A percentile compares a stretch with the other conserved stretches of the same genome.
Conservation (phyloP, 2,329 filamentous ascomycete species). For the Huntiella moniliformis region DNA sequence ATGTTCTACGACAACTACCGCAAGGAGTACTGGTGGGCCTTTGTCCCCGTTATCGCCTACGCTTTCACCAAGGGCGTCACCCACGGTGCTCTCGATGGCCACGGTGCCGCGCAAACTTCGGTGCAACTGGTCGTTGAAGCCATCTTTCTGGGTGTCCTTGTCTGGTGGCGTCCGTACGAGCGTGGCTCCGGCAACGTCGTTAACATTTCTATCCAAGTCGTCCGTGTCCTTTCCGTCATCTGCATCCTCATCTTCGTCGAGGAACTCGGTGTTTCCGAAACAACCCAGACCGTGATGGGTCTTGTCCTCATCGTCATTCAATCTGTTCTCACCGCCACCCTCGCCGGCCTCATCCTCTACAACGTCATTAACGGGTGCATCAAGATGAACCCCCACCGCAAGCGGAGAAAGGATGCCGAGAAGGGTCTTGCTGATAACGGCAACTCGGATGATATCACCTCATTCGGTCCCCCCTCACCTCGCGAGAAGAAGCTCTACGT, state of each 20-base stretch:
- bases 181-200: constrained; percentile 78
- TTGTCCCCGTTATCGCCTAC: constrained; percentile 76
- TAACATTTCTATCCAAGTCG: constrained; percentile 79
- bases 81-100: constrained; percentile 67
- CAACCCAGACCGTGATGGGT: constrained; percentile 83
- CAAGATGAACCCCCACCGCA: constrained; percentile 78
- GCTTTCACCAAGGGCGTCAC: constrained; percentile 77
- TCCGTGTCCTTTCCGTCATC: constrained; percentile 70
- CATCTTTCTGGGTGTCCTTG: constrained; percentile 56
- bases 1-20: constrained; percentile 95
- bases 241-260: constrained; percentile 91
- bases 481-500: constrained; percentile 22
- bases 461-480: constrained; percentile 71
- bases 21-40: constrained; percentile 92
- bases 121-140: constrained; percentile 67
- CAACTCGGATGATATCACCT: constrained; percentile 49
- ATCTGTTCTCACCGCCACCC: constrained; percentile 58
- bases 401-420: constrained; percentile 77
- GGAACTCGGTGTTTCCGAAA: constrained; percentile 73
- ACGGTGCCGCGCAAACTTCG: constrained; percentile 64
- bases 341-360: constrained; percentile 74
- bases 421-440: constrained; percentile 23
- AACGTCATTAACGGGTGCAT: constrained; percentile 71
- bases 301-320: constrained; percentile 89
- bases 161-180: constrained; percentile 76